Base-by-base conservation (phyloP, 305 asterid species). In the Solanum hybrid region DNA sequence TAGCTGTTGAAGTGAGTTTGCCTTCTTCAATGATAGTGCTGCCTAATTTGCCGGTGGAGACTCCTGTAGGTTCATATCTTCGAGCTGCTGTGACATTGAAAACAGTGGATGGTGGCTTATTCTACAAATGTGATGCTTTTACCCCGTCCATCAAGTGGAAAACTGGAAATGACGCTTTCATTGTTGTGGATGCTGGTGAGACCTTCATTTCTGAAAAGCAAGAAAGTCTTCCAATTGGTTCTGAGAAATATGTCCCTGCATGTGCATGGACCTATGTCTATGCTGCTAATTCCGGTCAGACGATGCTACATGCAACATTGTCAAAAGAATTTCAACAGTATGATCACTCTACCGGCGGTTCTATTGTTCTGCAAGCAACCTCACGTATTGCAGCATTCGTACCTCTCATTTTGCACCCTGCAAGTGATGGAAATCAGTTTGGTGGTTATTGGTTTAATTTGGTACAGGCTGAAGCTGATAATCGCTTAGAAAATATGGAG, bases 361-460 rank as follows among this genome's bases (percentile, higher is more conserved):
- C 95, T 42, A 71, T 89, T 92, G 94, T 90, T 89, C 90, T 96
- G 90, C 95, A 95, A 92, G 96, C 94, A 24, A 95, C 98, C 46
- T 91, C 93, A 5, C 86, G 39, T 42, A 93, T 97, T 94, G 96
- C 98, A 77, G 98, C 98, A 42, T 95, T 94, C 89, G 71, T 74
- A 77, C 97, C 98, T 5, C 98, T 97, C 88, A 89, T 92, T 86
- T 94, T 95, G 92, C 97, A 94, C 92, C 98, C 95, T 93, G 96
- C 93, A 87, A 93, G 97, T 90, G 96, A 97, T 64, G 99, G 99
- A 76, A 96, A 97, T 93, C 95, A 95, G 90, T 97, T 95, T 92
- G 99, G 99, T 89, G 99, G 99, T 88, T 97, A 97, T 91, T 95
- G 96, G 96, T 92, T 94, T 86, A 93, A 95, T 91, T 90, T 92